Base-by-base conservation (phyloP, 2,329 filamentous ascomycete species). In the Xylaria digitata region DNA sequence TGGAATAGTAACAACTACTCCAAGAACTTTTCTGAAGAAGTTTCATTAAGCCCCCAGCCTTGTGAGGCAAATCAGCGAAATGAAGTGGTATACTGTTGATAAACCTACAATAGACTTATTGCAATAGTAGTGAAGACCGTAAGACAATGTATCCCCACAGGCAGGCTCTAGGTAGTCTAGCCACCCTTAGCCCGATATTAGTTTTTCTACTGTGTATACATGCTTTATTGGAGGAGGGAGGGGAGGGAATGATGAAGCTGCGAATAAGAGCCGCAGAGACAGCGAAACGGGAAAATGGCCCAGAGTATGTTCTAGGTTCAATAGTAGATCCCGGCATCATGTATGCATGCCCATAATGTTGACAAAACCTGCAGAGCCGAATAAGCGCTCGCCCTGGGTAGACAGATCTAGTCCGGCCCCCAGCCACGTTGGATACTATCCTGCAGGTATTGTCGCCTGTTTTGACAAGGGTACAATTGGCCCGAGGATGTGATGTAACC, bases 101-200 rank as follows among this genome's bases (percentile, higher is more conserved):
- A 32, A 19, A 17, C 15, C 3, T 6, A 52, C 23, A 40, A 23
- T 7, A 17, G 23, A 52, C 13, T 13, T 32, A 53, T 30, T 34
- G n/a, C 54, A 32, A 32, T 19, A 30, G 15, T 26, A 52, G 9
- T 9, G 17, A 58, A 30, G 21, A 11, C 21, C 45, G 32, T 49
- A 21, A 45, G 43, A 19, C 46, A 13, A 40, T 46, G 37, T 15
- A 57, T 30, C 30, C 26, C 17, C 13, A 49, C 42, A 57, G 61
- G 65, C 65, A 65, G 65, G 65, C 61, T 66, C n/a, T 52, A 9
- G 43, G 34, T 11, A 9, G 9, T 37, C 53, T 23, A 59, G 54
- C 40, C 59, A 42, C 23, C n/a, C 21, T 21, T 45, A 37, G 64
- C 37, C 46, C 43, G 46, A 32, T 60, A 43, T 30, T 46, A 30